phyloP scores from a whole-genome alignment of 164 flowering plant species.

The Magnolia officinalis region DNA sequence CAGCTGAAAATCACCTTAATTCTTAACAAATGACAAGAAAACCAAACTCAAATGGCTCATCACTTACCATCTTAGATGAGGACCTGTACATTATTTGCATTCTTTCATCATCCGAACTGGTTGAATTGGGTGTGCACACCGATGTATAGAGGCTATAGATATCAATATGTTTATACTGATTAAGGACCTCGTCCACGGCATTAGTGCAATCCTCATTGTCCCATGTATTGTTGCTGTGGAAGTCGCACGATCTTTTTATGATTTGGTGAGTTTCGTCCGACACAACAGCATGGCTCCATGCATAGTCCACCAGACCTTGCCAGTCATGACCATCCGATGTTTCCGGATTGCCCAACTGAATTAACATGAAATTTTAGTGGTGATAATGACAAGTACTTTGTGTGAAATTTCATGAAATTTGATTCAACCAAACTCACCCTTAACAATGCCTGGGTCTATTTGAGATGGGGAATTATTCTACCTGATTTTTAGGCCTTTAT shows the following conservation, averaged over 20 bases:
- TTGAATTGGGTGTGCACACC: slow-evolving; percentile 38
- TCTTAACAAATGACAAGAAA: too few relatives aligned
- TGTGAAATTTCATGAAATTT: too few relatives aligned
- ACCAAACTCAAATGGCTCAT: not conserved
- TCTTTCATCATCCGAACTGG: slow-evolving; percentile 23
- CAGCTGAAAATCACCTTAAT: too few relatives aligned
- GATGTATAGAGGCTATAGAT: slow-evolving; percentile 90
- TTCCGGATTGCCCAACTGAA: slow-evolving; percentile 87
- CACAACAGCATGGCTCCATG: slow-evolving; percentile 96
- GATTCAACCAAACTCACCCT: too few relatives aligned
- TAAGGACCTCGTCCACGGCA: slow-evolving; percentile 58
- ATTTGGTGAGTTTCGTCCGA: slow-evolving; percentile 78
- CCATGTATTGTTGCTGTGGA: slow-evolving; percentile 61
- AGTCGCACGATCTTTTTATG: slow-evolving; percentile 56
- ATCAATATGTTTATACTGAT: slow-evolving; percentile 72
- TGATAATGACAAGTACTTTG: not conserved
- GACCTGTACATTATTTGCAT: slow-evolving; percentile 29
- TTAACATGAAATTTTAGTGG: not conserved
- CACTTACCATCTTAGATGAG: slow-evolving; percentile 56
- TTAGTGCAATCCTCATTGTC: slow-evolving; percentile 39
- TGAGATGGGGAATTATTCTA: too few relatives aligned
- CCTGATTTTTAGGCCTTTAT: too few relatives aligned
- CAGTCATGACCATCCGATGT: slow-evolving; percentile 70
- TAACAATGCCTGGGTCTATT: too few relatives aligned
- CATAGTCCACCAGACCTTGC: slow-evolving; percentile 81